These are phyloP conservation scores for Camelina neglecta DNA, from an alignment of 345 rosid genomes.

Conservation along the genomic window DNA sequence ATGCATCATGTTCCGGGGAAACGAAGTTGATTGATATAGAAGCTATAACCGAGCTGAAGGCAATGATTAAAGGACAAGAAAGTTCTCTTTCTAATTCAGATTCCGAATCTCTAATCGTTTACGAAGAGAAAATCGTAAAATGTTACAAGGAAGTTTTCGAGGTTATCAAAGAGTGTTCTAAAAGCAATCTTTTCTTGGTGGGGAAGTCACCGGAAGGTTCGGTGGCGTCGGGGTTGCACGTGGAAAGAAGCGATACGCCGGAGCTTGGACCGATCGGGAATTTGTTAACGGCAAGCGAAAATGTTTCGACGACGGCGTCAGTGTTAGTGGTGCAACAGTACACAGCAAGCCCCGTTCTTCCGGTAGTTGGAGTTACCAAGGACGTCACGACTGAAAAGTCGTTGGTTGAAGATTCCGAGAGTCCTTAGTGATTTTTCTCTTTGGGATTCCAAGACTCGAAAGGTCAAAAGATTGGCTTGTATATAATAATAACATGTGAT, in stretches of 20 bases:
- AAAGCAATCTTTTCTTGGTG: slow-evolving; percentile 60
- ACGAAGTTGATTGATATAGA: slow-evolving; percentile 43
- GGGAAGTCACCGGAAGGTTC: slow-evolving; percentile 58
- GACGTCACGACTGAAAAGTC: slow-evolving; percentile 22
- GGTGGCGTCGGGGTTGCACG: slow-evolving; percentile 46
- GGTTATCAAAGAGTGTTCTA: slow-evolving; percentile 39
- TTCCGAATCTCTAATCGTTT: slow-evolving; percentile 34
- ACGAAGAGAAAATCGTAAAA: slow-evolving; percentile 52
- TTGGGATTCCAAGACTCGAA: slow-evolving; percentile 4
- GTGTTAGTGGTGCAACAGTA: slow-evolving; percentile 64
- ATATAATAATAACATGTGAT: not conserved
- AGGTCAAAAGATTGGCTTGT: slow-evolving; percentile 1
- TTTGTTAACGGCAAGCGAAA: slow-evolving; percentile 50
- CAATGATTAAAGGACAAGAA: slow-evolving; percentile 34
- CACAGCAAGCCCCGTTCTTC: slow-evolving; percentile 12
- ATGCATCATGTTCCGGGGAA: slow-evolving; percentile 16
- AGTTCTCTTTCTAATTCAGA: slow-evolving; percentile 30
- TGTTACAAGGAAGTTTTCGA: slow-evolving; percentile 47
- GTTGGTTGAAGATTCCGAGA: slow-evolving; percentile 21
- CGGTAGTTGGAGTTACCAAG: not conserved
- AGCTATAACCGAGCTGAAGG: slow-evolving; percentile 47
- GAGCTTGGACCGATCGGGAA: slow-evolving; percentile 45
- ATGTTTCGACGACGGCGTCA: slow-evolving; percentile 53
- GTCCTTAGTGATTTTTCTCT: slow-evolving; percentile 10
- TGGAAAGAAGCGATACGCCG: slow-evolving; percentile 35